Evolutionary conservation across 768 basidiomycete species (phyloP), one percentile per base, ranked within the genome.

Genomic region (Tulasnella sp.): DNA sequence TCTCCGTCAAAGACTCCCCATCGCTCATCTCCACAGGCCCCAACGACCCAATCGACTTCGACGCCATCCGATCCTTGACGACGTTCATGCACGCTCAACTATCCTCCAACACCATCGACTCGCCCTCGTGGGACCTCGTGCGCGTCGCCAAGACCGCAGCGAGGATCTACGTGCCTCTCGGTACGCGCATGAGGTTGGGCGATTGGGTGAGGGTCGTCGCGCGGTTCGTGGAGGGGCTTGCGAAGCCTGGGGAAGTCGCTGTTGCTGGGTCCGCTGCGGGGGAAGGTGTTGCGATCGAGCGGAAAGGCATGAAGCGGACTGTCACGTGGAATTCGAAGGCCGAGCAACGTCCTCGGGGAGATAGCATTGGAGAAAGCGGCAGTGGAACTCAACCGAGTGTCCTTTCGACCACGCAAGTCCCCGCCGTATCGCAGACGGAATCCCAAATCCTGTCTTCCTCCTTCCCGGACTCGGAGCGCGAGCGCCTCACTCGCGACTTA

Each of bases 91-190:
- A 90, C 59, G 82, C 86, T 34, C 83, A 86, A 69, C 92, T 95
- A 75, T 86, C 88, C 73, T 85, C 86, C 34, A 91, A 91, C 5
- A 92, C 91, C 1, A 83, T 93, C 66, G 90, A 93, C 75, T 89
- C 93, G 3, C 94, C 94, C 32, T 90, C 90, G 5, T 95, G 94
- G 92, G 85, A 88, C 75, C 81, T 89, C 39, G 83, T 93, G 44
- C 86, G 92, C 62, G 86, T 85, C 26, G 88, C 90, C 29, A 92
- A 92, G 78, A 83, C 90, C 62, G 90, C 92, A 3, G 84, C 90
- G 19, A 81, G 90, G 34, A 88, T 95, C 62, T 95, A 95, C 76
- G 91, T 88, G 5, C 94, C 94, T 2, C 81, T 95, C n/a, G 94
- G 94, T 47, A 95, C 94, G 16, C 83, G 81, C 14, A 92, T 95